phyloP scores from a whole-genome alignment of 1,139 yeast species.

The Yamadazyma epiphylla region DNA sequence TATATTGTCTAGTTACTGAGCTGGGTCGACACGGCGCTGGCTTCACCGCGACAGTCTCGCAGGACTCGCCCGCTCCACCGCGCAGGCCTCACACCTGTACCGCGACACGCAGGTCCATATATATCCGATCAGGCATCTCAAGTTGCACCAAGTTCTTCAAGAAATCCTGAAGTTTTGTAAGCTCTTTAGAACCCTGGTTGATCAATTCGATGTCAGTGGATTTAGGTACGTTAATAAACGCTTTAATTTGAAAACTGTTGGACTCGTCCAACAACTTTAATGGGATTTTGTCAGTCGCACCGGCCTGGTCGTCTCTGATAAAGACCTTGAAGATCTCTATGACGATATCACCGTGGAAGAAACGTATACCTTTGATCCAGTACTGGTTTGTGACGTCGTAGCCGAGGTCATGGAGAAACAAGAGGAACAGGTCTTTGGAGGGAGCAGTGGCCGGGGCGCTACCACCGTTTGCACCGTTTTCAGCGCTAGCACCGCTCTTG shows the following conservation, averaged over 20 bases:
- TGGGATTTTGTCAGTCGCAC: conserved; percentile 21
- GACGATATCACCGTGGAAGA: conserved; percentile 60
- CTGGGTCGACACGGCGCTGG: too few species aligned
- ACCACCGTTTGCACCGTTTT: conserved; percentile 2
- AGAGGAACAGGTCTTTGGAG: conserved; percentile 34
- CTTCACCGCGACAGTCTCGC: too few species aligned
- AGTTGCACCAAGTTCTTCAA: conserved; percentile 65
- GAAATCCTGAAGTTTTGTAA: conserved; percentile 59
- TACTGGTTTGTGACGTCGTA: conserved; percentile 64
- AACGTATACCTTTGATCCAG: conserved; percentile 63
- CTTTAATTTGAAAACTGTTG: conserved; percentile 58
- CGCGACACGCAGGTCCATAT: conserved; percentile 77
- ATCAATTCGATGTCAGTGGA: conserved; percentile 75
- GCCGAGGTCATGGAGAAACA: conserved; percentile 64
- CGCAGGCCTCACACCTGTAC: too few species aligned
- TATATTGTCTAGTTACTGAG: too few species aligned
- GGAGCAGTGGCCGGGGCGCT: neutral
- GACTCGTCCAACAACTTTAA: conserved; percentile 51
- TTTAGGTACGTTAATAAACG: conserved; percentile 64
- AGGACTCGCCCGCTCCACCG: too few species aligned
- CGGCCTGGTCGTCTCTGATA: conserved; percentile 25
- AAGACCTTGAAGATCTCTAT: conserved; percentile 57
- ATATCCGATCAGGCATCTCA: conserved; percentile 71
- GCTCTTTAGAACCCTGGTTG: conserved; percentile 59
- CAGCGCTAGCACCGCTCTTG: conserved; percentile 1